phyloP scores from a whole-genome alignment of 2,329 filamentous ascomycete species.

The Calonectria pauciramosa region DNA sequence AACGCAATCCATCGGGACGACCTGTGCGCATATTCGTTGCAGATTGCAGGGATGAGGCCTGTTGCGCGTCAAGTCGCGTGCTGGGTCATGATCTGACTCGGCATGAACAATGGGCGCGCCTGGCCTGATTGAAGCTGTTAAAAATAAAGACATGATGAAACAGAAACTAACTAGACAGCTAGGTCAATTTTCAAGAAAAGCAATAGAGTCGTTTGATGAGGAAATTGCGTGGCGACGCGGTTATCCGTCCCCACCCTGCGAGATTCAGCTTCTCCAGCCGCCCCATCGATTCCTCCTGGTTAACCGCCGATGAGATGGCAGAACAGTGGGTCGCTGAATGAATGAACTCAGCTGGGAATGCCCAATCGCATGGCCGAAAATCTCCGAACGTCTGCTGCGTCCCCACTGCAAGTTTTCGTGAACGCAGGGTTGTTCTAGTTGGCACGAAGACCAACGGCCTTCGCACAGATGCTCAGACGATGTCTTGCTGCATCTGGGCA shows the following conservation, averaged over 20 bases:
- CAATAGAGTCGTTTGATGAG: background rate
- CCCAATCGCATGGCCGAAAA: background rate
- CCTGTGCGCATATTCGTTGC: background rate
- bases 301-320: background rate
- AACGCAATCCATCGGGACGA: background rate
- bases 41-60: background rate
- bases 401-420: conserved; percentile 2
- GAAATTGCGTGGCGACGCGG: background rate
- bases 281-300: background rate
- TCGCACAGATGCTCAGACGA: background rate
- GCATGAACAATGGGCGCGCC: background rate
- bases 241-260: background rate
- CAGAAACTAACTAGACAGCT: background rate
- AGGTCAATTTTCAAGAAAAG: background rate
- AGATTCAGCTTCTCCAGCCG: conserved; percentile 1
- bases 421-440: background rate
- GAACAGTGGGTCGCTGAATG: background rate
- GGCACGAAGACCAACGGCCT: background rate
- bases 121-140: background rate
- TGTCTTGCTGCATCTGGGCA: background rate
- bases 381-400: background rate
- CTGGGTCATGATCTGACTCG: background rate
- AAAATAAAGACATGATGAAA: background rate
- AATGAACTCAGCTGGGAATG: background rate
- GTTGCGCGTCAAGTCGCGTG: background rate